These are phyloP conservation scores for Priceomyces haplophilus DNA, from an alignment of 805 yeast genomes.

Conservation along the genomic window DNA sequence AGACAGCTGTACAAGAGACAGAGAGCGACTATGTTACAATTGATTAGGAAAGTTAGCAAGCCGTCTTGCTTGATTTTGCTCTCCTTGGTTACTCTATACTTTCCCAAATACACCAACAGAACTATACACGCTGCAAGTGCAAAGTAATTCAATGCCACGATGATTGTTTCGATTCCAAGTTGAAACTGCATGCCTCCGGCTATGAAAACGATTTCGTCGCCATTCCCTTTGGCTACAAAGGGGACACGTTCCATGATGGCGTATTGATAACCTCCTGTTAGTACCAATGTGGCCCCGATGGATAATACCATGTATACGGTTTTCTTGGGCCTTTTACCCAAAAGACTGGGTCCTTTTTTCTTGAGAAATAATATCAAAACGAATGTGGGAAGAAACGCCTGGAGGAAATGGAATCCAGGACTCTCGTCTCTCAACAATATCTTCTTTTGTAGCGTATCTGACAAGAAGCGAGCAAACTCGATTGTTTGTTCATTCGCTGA, in stretches of 20 bases:
- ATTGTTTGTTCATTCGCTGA: slow-evolving; percentile 35
- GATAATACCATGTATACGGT: slow-evolving; percentile 25
- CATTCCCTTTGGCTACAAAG: slow-evolving; percentile 51
- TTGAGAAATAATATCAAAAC: slow-evolving; percentile 45
- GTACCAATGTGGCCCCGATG: slow-evolving; percentile 40
- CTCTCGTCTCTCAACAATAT: slow-evolving; percentile 42
- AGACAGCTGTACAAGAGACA: slow-evolving; percentile 43
- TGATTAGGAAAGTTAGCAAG: slow-evolving; percentile 15
- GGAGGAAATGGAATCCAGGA: slow-evolving; percentile 39
- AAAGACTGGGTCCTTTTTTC: slow-evolving; percentile 39
- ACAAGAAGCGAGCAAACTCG: slow-evolving; percentile 53
- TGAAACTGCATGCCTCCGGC: slow-evolving; percentile 68
- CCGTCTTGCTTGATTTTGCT: slow-evolving; percentile 19
- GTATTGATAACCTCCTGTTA: slow-evolving; percentile 64
- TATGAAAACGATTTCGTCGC: slow-evolving; percentile 51
- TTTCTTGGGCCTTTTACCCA: slow-evolving; percentile 19
- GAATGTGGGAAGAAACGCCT: slow-evolving; percentile 47
- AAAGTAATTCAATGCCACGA: slow-evolving; percentile 51
- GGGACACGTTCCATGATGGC: slow-evolving; percentile 60
- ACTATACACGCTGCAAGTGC: slow-evolving; percentile 42
- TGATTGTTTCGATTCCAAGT: slow-evolving; percentile 63
- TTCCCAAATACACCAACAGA: slow-evolving; percentile 37
- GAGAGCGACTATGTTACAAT: slow-evolving; percentile 20
- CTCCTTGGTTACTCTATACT: slow-evolving; percentile 20
- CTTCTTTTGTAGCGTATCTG: slow-evolving; percentile 41